A percentile compares a stretch with the other conserved stretches of the same genome.
Conservation (phyloP, 129 eudicot genomes). For the Tanacetum coccineum region DNA sequence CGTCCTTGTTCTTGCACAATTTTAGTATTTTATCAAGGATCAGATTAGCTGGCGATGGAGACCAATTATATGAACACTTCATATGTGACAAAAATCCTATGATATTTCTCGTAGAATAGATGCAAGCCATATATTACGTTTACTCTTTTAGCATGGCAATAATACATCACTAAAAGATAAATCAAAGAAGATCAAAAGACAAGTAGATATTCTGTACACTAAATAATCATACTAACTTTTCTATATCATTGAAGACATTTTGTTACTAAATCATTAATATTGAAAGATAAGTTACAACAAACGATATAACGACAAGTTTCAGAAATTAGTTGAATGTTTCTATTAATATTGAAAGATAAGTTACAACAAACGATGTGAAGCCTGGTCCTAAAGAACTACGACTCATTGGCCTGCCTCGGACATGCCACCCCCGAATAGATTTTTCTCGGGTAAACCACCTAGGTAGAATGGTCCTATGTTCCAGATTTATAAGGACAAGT, state of each 20-base stretch:
- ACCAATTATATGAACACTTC: constrained; percentile 25
- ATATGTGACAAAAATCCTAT: constrained; percentile 26
- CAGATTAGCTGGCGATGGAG: constrained; percentile 26
- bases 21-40: constrained; percentile 20
- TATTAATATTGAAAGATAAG: background rate
- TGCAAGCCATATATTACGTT: background rate
- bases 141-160: background rate
- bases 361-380: background rate
- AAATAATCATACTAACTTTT: no score
- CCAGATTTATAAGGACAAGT: background rate
- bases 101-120: constrained; percentile 7
- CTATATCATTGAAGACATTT: no score
- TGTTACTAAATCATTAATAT: background rate
- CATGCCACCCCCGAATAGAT: background rate
- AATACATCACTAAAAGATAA: background rate
- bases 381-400: background rate
- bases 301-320: background rate
- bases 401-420: background rate
- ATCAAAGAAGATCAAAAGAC: background rate
- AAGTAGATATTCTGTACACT: background rate
- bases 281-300: background rate
- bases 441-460: background rate
- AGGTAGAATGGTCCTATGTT: background rate
- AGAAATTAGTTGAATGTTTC: background rate
- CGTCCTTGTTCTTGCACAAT: constrained; percentile 31